Evolutionary conservation across 208 protist genomes (phyloP).

Genomic region (Acanthamoeba royreba): DNA sequence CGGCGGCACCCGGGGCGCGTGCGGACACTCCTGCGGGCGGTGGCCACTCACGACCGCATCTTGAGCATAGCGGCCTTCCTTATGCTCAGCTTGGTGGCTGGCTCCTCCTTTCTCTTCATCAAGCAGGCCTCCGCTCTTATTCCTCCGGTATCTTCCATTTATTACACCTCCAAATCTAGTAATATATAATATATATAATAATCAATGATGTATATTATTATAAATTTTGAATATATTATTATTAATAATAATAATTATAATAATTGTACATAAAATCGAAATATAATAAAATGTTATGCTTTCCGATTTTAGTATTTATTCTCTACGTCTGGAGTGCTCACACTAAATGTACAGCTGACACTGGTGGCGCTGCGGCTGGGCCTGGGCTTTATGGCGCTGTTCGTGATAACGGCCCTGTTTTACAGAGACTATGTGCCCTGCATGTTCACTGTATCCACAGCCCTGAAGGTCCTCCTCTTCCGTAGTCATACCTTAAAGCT

Average conservation of each 20-base stretch:
- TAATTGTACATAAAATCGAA: no score
- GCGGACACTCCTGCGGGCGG: no score
- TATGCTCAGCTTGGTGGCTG: neutral
- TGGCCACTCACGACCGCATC: no score
- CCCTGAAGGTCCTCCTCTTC: neutral
- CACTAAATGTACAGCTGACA: no score
- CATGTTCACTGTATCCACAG: neutral
- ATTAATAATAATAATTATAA: no score
- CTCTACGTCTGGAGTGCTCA: no score
- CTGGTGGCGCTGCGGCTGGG: neutral
- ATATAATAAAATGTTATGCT: no score
- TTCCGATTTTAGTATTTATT: no score
- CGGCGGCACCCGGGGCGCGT: no score
- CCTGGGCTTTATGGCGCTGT: neutral
- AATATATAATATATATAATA: no score
- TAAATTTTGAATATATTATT: neutral
- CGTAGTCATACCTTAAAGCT: neutral
- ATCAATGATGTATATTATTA: neutral
- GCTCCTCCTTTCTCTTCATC: neutral
- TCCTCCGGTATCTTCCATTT: neutral
- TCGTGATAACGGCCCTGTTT: neutral
- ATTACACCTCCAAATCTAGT: neutral
- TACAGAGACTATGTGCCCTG: neutral
- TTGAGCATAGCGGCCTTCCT: no score
- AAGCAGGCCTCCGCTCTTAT: neutral